Conservation (phyloP, 495 filamentous ascomycete genomes). For the Penicillium taxi region DNA sequence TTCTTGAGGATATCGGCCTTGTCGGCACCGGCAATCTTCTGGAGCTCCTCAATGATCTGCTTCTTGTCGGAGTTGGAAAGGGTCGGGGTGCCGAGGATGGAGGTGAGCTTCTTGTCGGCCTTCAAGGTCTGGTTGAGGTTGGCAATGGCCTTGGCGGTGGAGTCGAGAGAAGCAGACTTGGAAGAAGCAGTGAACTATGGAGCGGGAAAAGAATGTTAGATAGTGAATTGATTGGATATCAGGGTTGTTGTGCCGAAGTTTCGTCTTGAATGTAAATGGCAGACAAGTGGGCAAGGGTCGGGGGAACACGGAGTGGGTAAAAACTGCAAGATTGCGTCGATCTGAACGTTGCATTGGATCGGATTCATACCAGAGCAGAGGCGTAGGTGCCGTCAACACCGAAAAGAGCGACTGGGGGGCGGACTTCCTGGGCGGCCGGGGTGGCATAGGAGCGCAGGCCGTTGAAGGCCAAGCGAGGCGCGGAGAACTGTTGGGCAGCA, state of each 20-base stretch:
- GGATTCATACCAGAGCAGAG: constrained; percentile 73
- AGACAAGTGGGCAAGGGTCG: constrained; percentile 16
- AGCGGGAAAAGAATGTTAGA: constrained; percentile 3
- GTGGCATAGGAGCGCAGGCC: constrained; percentile 66
- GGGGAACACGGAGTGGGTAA: constrained; percentile 21
- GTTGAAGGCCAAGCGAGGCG: constrained; percentile 37
- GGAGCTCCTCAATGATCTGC: constrained; percentile 72
- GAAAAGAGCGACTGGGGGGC: constrained; percentile 83
- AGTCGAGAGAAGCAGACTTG: constrained; percentile 78
- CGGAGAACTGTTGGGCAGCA: constrained; percentile 42
- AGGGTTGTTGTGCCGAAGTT: background rate
- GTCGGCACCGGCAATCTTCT: constrained; percentile 64
- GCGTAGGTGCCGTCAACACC: constrained; percentile 98
- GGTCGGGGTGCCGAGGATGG: constrained; percentile 72
- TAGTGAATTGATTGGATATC: background rate
- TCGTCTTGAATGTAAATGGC: constrained; percentile 8
- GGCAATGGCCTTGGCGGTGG: constrained; percentile 65
- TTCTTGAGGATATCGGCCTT: constrained; percentile 84
- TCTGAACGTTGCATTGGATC: constrained; percentile 3
- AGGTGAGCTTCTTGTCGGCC: constrained; percentile 69
- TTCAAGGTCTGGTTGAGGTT: constrained; percentile 62
- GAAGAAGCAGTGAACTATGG: constrained; percentile 86
- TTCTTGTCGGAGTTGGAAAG: constrained; percentile 70
- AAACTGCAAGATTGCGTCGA: constrained; percentile 5
- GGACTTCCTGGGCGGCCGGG: constrained; percentile 58